phyloP scores from a whole-genome alignment of 1,139 yeast species.

The Suhomyces kunorum region DNA sequence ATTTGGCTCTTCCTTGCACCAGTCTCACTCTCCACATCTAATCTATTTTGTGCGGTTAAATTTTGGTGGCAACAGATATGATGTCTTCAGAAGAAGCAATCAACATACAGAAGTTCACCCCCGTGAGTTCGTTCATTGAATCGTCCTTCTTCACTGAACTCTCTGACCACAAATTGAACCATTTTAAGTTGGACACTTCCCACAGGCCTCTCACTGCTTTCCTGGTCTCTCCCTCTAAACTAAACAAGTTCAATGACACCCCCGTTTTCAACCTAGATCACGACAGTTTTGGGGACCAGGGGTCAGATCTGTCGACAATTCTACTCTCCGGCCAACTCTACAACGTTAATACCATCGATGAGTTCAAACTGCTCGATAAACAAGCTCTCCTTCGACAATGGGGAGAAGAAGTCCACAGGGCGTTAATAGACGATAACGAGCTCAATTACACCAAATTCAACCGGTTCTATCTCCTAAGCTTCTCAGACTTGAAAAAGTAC shows the following conservation, averaged over 20 bases:
- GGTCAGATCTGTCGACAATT: constrained; percentile 24
- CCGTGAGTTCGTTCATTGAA: constrained; percentile 74
- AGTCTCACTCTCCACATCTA: neutral
- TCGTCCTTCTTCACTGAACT: constrained; percentile 81
- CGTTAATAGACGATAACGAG: constrained; percentile 13
- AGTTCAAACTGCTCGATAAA: constrained; percentile 72
- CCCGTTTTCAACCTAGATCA: constrained; percentile 42
- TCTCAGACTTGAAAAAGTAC: constrained; percentile 86
- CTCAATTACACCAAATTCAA: constrained; percentile 23
- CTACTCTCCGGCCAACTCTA: constrained; percentile 33
- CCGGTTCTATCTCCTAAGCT: constrained; percentile 63
- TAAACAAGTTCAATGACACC: constrained; percentile 44
- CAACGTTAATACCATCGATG: constrained; percentile 83
- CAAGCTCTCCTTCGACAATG: constrained; percentile 48
- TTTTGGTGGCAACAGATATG: constrained; percentile 1
- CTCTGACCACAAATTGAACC: constrained; percentile 64
- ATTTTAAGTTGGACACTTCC: constrained; percentile 60
- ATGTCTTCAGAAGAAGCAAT: neutral
- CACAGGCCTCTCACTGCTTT: constrained; percentile 43
- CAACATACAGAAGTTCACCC: constrained; percentile 41
- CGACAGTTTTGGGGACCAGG: constrained; percentile 44
- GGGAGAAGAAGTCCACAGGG: constrained; percentile 37
- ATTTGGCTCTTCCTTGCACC: too few relatives aligned
- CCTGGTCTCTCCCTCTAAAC: constrained; percentile 30
- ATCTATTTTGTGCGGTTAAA: neutral